Evolutionary conservation across 441 rosid genomes (phyloP), one percentile per base, ranked within the genome.

Genomic region (Biscutella laevigata): DNA sequence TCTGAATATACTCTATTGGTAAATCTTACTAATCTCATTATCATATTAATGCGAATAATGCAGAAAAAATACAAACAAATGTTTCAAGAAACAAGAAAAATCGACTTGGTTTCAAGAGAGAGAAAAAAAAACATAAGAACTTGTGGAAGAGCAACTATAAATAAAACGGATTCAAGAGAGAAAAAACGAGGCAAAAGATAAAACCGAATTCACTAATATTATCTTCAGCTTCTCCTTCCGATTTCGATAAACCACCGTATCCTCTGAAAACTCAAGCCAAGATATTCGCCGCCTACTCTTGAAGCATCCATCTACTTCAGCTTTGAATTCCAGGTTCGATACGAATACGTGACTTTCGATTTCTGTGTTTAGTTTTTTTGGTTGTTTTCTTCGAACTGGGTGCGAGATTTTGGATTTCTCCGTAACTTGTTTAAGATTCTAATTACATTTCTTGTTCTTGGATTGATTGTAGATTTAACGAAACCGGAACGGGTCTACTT

Each of bases 401-500:
- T 2, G 3, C 4, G n/a, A 21, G 40, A 19, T 57, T 25, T 11
- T 1, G 2, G 38, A 38, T 25, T 16, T 27, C 14, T 15, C 10
- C 16, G 2, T 30, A 4, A 44, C 46, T 25, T 39, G 30, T 32
- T 26, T 25, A 62, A 27, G 26, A 14, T 57, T n/a, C 6, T 25
- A 38, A 38, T 61, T n/a, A 2, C 20, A 16, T 12, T 9, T 1
- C 4, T 24, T n/a, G 27, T 0, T 17, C n/a, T 44, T 62, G 10
- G n/a, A 38, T 63, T n/a, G 1, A 7, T 24, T 2, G 29, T 60
- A 60, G 71, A 53, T 46, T 33, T 19, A 47, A 44, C 16, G 48
- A 66, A 58, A 58, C 60, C 61, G 11, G 70, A 52, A 59, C 66
- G 61, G 66, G 37, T 45, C 65, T 59, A 28, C 1, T 12, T 52